Evolutionary conservation across 345 rosid genomes (phyloP), one percentile per base, ranked within the genome.

Genomic region (Pelargonium nanum): DNA sequence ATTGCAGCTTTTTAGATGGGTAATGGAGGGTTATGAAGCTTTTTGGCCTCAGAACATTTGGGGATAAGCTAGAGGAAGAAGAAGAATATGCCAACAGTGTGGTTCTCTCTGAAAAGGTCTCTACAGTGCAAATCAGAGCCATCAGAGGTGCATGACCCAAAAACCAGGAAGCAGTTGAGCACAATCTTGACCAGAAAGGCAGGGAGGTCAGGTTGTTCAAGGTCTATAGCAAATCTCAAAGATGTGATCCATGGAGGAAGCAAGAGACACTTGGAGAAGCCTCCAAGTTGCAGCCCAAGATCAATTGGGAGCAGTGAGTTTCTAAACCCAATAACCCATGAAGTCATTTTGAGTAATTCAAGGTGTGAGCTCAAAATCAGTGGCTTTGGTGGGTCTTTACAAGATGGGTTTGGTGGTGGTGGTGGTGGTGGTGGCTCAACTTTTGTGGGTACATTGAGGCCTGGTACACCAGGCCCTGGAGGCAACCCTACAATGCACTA

Each of bases 241-340:
- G 99, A 89, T 70, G 99, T 93, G 21, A 93, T 93, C 61, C 96
- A 93, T 69, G 99, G 99, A 23, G 77, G 80, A 23, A 93, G 99
- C 86, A 93, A 93, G 78, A 77, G 97, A 15, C 97, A 93, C 67
- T 66, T 82, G 53, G 97, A 89, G 67, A 85, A 74, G 67, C 97
- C 99, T 19, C 91, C 97, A 4, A 89, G 88, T 53, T 89, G 97
- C 67, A 93, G 99, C 62, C 99, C 99, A 59, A 85, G 99, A 63
- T 93, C 99, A 59, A 89, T 93, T 20, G 99, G 99, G 24, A 93
- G 99, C 80, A 93, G 89, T 75, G 99, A 93, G 89, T 89, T 93
- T 68, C 88, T 89, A 5, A 93, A 93, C 84, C 99, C 97, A 54
- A 84, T 93, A 23, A 85, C 96, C 68, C 99, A 93, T 68, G 99